Evolutionary conservation across 2,329 filamentous ascomycete genomes (phyloP).

Genomic region (Endoconidiophora polonica): DNA sequence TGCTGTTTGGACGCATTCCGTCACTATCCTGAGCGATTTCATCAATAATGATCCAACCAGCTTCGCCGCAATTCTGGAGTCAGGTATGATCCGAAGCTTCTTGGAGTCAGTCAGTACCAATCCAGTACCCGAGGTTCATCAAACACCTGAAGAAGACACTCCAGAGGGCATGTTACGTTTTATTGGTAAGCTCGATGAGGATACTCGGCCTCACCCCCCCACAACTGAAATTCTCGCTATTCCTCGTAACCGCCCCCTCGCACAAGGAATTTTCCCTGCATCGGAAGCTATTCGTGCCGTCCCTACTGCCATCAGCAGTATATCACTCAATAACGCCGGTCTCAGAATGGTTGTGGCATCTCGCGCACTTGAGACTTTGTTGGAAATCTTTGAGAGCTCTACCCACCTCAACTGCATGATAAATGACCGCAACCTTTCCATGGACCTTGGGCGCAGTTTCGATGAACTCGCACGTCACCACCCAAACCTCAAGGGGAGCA

Average conservation of each 20-base stretch:
- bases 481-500: constrained; percentile 60
- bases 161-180: constrained; percentile 13
- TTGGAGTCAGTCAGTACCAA: constrained; percentile 61
- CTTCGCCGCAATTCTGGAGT: constrained; percentile 88
- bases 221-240: constrained; percentile 31
- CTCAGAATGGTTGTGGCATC: constrained; percentile 78
- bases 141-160: constrained; percentile 18
- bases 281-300: constrained; percentile 76
- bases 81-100: constrained; percentile 73
- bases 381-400: constrained; percentile 93
- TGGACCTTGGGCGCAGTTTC: constrained; percentile 64
- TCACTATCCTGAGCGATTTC: constrained; percentile 84
- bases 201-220: constrained; percentile 35
- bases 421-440: constrained; percentile 50
- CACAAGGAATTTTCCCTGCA: constrained; percentile 67
- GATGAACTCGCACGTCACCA: constrained; percentile 93
- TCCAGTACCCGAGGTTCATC: constrained; percentile 20
- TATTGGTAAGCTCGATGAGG: constrained; percentile 14
- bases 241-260: constrained; percentile 30
- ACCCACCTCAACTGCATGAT: constrained; percentile 75
- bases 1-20: constrained; percentile 87
- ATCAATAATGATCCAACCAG: constrained; percentile 98
- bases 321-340: constrained; percentile 76
- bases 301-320: constrained; percentile 77
- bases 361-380: constrained; percentile 66